These are phyloP conservation scores for Alternaria sp. DNA, from an alignment of 2,329 filamentous ascomycete genomes.

Conservation along the genomic window DNA sequence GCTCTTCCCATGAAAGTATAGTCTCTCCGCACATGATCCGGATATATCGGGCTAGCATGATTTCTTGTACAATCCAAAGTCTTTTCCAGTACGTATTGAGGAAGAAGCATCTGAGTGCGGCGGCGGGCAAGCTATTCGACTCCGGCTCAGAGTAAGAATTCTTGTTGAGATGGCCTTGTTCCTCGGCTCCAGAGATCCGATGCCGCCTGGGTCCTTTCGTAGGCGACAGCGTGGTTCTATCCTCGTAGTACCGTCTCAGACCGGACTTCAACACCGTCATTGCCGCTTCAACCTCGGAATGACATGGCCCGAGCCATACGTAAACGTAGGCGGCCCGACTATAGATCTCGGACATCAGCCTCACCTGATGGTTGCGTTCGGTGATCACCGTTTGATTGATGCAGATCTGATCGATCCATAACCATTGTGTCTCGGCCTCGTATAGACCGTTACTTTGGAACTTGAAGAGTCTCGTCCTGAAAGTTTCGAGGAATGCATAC, in stretches of 20 bases:
- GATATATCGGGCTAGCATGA: slow-evolving; percentile 7
- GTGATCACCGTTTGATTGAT: neutral
- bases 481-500: neutral
- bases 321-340: neutral
- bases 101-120: neutral
- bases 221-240: neutral
- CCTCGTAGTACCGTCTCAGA: neutral
- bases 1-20: slow-evolving; percentile 4
- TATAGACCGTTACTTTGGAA: neutral
- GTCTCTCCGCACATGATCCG: slow-evolving; percentile 5
- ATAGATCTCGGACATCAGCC: slow-evolving; percentile 3
- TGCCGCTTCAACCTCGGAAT: neutral
- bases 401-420: slow-evolving; percentile 3
- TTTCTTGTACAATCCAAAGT: slow-evolving; percentile 9
- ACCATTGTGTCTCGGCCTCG: slow-evolving; percentile 2
- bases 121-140: neutral
- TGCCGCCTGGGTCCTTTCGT: neutral
- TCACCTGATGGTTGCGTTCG: slow-evolving; percentile 8
- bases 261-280: neutral
- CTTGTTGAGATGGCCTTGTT: neutral
- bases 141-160: neutral
- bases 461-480: neutral
- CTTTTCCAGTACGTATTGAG: slow-evolving; percentile 5
- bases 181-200: neutral
- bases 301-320: slow-evolving; percentile 5